Conservation (phyloP, 2,329 filamentous ascomycete species). For the Cladosporium colombiae region DNA sequence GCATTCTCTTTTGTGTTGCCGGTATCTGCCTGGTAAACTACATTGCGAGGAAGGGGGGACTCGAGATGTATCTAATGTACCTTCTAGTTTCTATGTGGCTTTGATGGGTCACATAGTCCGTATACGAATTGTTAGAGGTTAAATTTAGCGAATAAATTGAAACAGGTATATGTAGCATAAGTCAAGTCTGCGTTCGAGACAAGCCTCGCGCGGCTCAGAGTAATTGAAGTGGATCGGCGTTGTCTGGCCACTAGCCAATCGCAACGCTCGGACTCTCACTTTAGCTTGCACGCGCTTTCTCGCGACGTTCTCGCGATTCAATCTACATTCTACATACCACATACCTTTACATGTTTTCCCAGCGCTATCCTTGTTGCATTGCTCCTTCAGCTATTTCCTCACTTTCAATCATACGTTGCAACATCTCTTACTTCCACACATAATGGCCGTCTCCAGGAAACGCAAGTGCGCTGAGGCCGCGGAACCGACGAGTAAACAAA, state of each 20-base stretch:
- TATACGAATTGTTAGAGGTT: neutral
- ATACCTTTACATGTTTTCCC: conserved; percentile 7
- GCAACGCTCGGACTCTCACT: neutral
- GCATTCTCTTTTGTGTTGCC: neutral
- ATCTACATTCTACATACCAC: conserved; percentile 9
- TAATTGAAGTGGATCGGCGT: neutral
- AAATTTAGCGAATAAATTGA: neutral
- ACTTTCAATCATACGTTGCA: neutral
- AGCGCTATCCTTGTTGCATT: conserved; percentile 11
- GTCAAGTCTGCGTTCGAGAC: neutral
- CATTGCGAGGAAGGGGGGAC: neutral
- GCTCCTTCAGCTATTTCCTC: conserved; percentile 5
- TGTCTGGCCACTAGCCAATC: neutral
- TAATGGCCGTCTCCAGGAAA: conserved; percentile 32
- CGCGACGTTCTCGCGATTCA: neutral
- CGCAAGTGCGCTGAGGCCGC: conserved; percentile 31
- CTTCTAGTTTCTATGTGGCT: neutral
- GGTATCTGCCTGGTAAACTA: neutral
- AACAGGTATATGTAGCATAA: neutral
- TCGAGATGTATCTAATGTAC: neutral
- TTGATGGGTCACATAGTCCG: neutral
- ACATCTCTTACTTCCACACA: conserved; percentile 17
- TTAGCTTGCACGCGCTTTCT: conserved; percentile 3
- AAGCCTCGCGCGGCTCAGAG: neutral
- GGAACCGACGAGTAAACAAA: conserved; percentile 30